Evolutionary conservation across 1,139 yeast genomes (phyloP), one percentile per base, ranked within the genome.

Genomic region (Saccharomycopsis crataegensis): DNA sequence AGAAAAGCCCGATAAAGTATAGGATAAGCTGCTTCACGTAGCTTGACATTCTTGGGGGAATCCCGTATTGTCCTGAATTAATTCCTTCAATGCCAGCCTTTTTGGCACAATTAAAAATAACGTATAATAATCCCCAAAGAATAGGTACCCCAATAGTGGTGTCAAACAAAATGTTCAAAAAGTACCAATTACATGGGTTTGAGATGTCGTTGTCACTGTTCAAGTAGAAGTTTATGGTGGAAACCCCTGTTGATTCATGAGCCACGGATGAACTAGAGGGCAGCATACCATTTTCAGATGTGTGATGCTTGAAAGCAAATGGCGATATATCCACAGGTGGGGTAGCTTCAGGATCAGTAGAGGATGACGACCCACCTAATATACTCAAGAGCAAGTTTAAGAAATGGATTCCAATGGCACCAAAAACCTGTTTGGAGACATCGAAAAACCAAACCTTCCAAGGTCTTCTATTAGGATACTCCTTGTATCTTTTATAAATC

Each of bases 141-240:
- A 91, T 77, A 31, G 94, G 94, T 1, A 90, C 95, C 0, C 99
- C 99, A n/a, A 91, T 76, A 0, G 99, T 93, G 47, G 98, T 91
- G 67, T 93, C 99, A 65, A 91, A 78, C 22, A 91, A 76, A 46
- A 91, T 79, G 63, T 87, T 93, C 54, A 93, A 73, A 63, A 93
- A 91, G 70, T 93, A 93, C 95, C 97, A 91, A 61, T 86, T 89
- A 64, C 95, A 86, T 8, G 91, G 91, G 61, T 84, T 74, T 40
- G 70, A 75, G 32, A 67, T 68, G n/a, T 46, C 48, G 4, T 28
- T 11, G 12, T 65, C 70, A 9, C 65, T 69, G 5, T 57, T 61
- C 14, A 56, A 16, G 44, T 56, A 56, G 17, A 50, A 54, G 2
- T 53, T 38, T 6, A 56, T 54, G 12, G 58, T 56, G 8, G 52